Conservation (phyloP, 768 basidiomycete species). For the Suillus spraguei region DNA sequence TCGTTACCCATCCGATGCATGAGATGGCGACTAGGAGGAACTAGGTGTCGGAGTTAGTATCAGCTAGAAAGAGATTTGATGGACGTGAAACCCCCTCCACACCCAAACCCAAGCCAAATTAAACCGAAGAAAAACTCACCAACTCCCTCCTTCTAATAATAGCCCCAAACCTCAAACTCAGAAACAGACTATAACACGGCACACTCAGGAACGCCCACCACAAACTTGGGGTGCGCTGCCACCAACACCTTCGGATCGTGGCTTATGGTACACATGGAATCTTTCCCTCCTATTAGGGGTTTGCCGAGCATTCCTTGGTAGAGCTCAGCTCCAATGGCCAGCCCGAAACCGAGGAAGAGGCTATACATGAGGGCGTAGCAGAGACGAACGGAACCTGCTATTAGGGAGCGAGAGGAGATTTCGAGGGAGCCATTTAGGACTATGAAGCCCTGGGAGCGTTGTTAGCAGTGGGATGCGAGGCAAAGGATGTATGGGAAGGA, state of each 20-base stretch:
- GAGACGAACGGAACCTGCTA: slow-evolving; percentile 81
- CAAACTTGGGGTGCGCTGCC: slow-evolving; percentile 65
- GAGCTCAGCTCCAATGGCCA: slow-evolving; percentile 75
- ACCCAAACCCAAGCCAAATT: background rate
- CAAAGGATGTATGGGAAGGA: background rate
- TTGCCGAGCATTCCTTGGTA: slow-evolving; percentile 59
- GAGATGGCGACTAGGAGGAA: slow-evolving; percentile 58
- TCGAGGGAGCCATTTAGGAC: slow-evolving; percentile 77
- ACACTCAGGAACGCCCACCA: slow-evolving; percentile 79
- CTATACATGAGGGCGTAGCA: slow-evolving; percentile 82
- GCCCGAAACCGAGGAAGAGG: slow-evolving; percentile 78
- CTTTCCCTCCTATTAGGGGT: slow-evolving; percentile 50
- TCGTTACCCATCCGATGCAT: slow-evolving; percentile 76
- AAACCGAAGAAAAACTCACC: slow-evolving; percentile 35
- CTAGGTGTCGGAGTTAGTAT: slow-evolving; percentile 11
- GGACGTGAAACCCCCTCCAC: background rate
- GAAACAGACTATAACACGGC: slow-evolving; percentile 65
- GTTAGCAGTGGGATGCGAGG: slow-evolving; percentile 2
- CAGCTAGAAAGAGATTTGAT: background rate
- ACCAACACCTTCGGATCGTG: slow-evolving; percentile 71
- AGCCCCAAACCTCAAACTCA: slow-evolving; percentile 68
- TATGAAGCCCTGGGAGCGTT: slow-evolving; percentile 51
- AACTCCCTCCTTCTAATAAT: slow-evolving; percentile 58
- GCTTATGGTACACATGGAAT: slow-evolving; percentile 60
- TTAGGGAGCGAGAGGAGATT: slow-evolving; percentile 77